Evolutionary conservation across 176 grass and related monocot species (phyloP), one percentile per base, ranked within the genome.

Genomic region (Rhynchospora pubera): DNA sequence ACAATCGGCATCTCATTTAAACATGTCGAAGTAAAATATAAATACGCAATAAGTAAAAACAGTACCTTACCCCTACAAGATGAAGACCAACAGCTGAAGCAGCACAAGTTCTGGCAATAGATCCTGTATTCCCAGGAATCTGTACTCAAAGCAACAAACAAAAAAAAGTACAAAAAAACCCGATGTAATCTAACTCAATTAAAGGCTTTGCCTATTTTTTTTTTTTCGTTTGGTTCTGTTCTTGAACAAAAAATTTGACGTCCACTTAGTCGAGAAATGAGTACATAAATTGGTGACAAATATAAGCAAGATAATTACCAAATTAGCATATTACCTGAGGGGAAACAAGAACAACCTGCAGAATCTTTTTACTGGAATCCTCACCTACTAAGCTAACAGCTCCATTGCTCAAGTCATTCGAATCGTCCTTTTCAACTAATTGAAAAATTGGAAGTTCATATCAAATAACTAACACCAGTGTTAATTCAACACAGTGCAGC

Each of bases 51-150:
- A 46, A 80, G 39, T 57, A 52, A n/a, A 12, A 67, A 13, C 61
- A 94, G 86, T 85, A 89, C 93, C 91, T 93, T 93, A 99, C 93
- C 96, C 87, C 91, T 18, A 99, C 93, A 93, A 99, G 96, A 93
- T 99, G 93, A 44, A 99, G 86, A 58, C 91, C 96, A 73, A 93
- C 96, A 42, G 89, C 85, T 24, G 89, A 93, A 21, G 96, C 96
- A 64, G 96, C 93, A 86, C 96, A 99, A 2, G 91, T 95, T 77
- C 96, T 90, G 13, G 91, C 96, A 78, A 93, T 95, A 42, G 87
- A 95, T 76, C 93, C 96, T 45, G 93, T 95, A 80, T 99, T 99
- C 75, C 96, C 96, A 71, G 93, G 91, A 83, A 99, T 95, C 96
- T 99, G 55, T 28, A 28, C 26, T 19, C 65, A 79, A 42, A 81